Base-by-base conservation (phyloP, 2,329 filamentous ascomycete species). In the Bipolaris gigantea region DNA sequence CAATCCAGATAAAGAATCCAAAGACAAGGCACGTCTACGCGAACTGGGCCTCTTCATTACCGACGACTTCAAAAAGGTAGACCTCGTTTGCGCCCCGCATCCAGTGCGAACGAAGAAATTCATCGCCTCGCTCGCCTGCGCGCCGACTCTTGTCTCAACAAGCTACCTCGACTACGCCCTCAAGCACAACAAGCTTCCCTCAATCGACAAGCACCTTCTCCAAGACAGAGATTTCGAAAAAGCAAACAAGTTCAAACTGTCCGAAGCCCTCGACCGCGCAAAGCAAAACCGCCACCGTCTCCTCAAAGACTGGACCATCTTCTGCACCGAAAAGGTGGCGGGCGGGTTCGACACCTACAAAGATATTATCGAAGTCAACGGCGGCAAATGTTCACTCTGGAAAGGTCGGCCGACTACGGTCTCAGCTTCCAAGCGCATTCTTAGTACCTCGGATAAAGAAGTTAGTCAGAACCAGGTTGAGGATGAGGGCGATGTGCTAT, bases 61-160 rank as follows among this genome's bases (percentile, higher is more conserved):
- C 4, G 82, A 88, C 63, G 89, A 96, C 67, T 85, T 86, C 23
- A 83, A 84, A 43, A 82, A 85, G 40, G 94, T 90, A 71, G 90
- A 93, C 65, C 90, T 96, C 71, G 83, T 99, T 10, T 92, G 91
- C 32, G 93, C 93, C 3, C 94, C 93, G 0, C 84, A 86, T 38
- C 85, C 97, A 57, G 85, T 97, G 32, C 88, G 94, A 34, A 99
- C 94, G 0, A 86, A 90, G 71, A 99, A 99, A 70, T 99, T 99
- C 70, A 86, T 97, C 45, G 89, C 88, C 57, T 91, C 92, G 11
- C 78, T 99, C 25, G 92, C 94, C 16, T 86, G 85, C 55, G 92
- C 89, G 0, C 90, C 92, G 0, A 82, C 84, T 1, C 84, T 97
- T 39, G 83, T 97, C 49, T 86, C 86, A 41, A 89, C 88, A 0